A percentile compares a stretch with the other conserved stretches of the same genome.
Evolutionary conservation across 2,329 filamentous ascomycete species (phyloP).

Genomic region (Tothia fuscella): DNA sequence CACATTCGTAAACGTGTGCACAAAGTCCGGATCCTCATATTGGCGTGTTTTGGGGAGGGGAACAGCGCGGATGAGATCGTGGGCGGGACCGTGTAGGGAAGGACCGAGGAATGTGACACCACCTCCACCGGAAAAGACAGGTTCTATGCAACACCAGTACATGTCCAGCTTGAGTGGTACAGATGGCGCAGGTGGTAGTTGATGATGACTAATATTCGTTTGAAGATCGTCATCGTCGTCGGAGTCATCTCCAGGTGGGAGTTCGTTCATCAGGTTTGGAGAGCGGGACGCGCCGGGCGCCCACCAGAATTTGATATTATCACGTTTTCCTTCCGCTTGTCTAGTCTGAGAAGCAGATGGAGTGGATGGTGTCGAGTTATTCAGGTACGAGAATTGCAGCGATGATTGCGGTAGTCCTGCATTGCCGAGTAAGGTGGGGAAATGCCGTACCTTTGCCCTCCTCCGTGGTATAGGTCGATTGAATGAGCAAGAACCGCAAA

Average conservation of each 20-base stretch:
- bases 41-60: slow-evolving; percentile 42
- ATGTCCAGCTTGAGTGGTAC: slow-evolving; percentile 40
- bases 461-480: slow-evolving; percentile 38
- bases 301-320: slow-evolving; percentile 44
- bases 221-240: slow-evolving; percentile 22
- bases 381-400: slow-evolving; percentile 15
- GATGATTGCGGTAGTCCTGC: neutral
- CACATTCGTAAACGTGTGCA: slow-evolving; percentile 32
- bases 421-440: slow-evolving; percentile 14
- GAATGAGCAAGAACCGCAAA: slow-evolving; percentile 48
- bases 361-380: neutral
- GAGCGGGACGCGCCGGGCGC: slow-evolving; percentile 42
- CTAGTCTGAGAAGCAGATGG: slow-evolving; percentile 1
- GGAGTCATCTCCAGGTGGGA: slow-evolving; percentile 24
- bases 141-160: slow-evolving; percentile 49
- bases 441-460: slow-evolving; percentile 25
- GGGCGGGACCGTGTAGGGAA: slow-evolving; percentile 34
- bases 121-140: slow-evolving; percentile 47
- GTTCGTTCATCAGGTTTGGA: slow-evolving; percentile 48
- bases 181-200: slow-evolving; percentile 21
- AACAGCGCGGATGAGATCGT: slow-evolving; percentile 44
- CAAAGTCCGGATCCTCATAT: slow-evolving; percentile 45
- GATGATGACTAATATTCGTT: slow-evolving; percentile 25
- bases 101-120: slow-evolving; percentile 45
- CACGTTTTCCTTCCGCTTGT: slow-evolving; percentile 5